Evolutionary conservation across 2,329 filamentous ascomycete species (phyloP).

Genomic region (Epichloe festucae): DNA sequence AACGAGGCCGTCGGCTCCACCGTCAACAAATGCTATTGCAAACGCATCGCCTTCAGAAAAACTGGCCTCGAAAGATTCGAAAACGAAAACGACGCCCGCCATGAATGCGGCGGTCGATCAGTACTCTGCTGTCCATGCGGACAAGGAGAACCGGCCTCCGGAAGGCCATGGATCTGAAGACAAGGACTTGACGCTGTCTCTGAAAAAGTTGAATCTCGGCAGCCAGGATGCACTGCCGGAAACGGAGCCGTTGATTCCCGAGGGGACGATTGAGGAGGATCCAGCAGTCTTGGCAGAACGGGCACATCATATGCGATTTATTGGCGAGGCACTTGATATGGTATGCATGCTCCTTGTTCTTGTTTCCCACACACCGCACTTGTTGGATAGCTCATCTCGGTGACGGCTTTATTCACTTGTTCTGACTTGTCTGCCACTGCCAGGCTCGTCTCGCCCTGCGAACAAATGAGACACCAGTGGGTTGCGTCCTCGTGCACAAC

Average conservation of each 20-base stretch:
- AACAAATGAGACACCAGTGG: conserved; percentile 88
- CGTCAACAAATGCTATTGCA: conserved; percentile 3
- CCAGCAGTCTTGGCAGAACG: conserved; percentile 19
- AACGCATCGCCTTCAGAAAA: conserved; percentile 3
- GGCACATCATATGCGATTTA: conserved; percentile 43
- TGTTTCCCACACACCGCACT: not conserved
- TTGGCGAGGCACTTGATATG: conserved; percentile 79
- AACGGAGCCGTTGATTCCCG: not conserved
- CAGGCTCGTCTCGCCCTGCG: conserved; percentile 75
- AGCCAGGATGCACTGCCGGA: not conserved
- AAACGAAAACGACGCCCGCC: not conserved
- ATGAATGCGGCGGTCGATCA: conserved; percentile 7
- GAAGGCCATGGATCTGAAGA: not conserved
- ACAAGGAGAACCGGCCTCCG: conserved; percentile 21
- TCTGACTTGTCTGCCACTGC: not conserved
- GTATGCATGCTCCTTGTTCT: conserved; percentile 34
- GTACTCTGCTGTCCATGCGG: conserved; percentile 1
- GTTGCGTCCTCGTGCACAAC: conserved; percentile 80
- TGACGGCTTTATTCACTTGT: no score
- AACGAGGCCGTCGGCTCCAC: not conserved
- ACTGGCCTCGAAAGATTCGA: conserved; percentile 1
- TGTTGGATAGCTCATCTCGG: no score
- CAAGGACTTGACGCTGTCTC: conserved; percentile 3
- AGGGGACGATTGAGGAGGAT: conserved; percentile 8
- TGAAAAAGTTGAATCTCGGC: conserved; percentile 12